phyloP scores from a whole-genome alignment of 257 asterid genomes.

The Solanum etuberosum region DNA sequence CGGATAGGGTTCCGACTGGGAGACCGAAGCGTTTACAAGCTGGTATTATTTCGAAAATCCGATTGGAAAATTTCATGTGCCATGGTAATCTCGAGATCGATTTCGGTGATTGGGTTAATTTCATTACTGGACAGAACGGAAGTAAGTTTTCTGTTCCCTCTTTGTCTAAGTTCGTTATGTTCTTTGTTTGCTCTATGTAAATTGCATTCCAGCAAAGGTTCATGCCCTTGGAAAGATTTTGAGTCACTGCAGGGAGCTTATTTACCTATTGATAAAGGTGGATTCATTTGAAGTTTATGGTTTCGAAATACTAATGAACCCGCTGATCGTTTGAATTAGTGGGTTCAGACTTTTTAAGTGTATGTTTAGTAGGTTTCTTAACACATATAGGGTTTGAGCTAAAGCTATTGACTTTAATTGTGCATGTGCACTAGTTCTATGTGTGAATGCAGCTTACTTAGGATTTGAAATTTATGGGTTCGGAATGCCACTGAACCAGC shows the following conservation, averaged over 20 bases:
- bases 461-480: neutral
- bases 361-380: neutral
- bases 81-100: constrained; percentile 76
- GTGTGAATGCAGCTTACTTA: neutral
- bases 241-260: neutral
- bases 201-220: neutral
- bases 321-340: neutral
- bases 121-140: constrained; percentile 95
- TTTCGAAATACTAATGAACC: neutral
- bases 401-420: neutral
- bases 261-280: neutral
- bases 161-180: neutral
- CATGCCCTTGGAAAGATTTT: neutral
- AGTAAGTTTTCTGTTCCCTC: constrained; percentile 31
- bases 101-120: constrained; percentile 66
- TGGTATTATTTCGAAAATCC: constrained; percentile 69
- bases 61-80: constrained; percentile 87
- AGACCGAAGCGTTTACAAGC: constrained; percentile 34
- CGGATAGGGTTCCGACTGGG: constrained; percentile 28
- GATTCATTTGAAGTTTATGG: neutral
- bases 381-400: neutral
- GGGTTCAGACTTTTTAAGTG: neutral
- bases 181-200: neutral
- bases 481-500: neutral
- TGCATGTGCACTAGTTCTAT: neutral